Evolutionary conservation across 2,329 filamentous ascomycete species (phyloP).

Genomic region (Trichoderma lentiforme): DNA sequence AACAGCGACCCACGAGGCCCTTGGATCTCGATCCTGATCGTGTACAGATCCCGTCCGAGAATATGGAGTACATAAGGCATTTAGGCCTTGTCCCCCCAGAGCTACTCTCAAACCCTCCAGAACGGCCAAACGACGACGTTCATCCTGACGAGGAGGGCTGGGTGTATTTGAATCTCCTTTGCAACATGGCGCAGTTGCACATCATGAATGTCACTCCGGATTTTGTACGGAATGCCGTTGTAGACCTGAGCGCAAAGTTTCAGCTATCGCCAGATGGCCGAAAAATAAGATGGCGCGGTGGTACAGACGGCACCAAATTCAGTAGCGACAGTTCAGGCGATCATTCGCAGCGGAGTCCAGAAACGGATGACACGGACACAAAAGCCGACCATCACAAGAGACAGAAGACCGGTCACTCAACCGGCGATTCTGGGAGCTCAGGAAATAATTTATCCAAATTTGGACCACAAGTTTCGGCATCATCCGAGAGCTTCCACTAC

Average conservation of each 20-base stretch:
- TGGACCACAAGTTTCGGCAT: conserved; percentile 36
- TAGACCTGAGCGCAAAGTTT: conserved; percentile 68
- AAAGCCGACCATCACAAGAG: conserved; percentile 44
- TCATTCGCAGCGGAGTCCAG: conserved; percentile 45
- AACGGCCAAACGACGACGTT: conserved; percentile 38
- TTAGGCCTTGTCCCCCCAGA: conserved; percentile 64
- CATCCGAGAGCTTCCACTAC: conserved; percentile 56
- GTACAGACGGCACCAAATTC: conserved; percentile 59
- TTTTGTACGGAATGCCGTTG: conserved; percentile 71
- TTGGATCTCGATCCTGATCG: conserved; percentile 75
- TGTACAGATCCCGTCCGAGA: conserved; percentile 70
- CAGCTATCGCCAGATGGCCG: conserved; percentile 74
- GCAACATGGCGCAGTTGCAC: conserved; percentile 79
- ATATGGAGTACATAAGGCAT: conserved; percentile 76
- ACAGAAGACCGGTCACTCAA: conserved; percentile 38
- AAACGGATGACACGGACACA: conserved; percentile 48
- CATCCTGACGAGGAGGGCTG: conserved; percentile 67
- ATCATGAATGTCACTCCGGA: conserved; percentile 78
- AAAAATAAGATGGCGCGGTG: conserved; percentile 77
- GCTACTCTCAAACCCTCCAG: conserved; percentile 29
- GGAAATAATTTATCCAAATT: conserved; percentile 41
- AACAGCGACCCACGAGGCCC: conserved; percentile 75
- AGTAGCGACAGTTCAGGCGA: conserved; percentile 61
- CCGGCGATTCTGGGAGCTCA: conserved; percentile 34
- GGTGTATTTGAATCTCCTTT: conserved; percentile 78